phyloP scores from a whole-genome alignment of 176 grass and related monocot species.

The Oropetium thomaeum region DNA sequence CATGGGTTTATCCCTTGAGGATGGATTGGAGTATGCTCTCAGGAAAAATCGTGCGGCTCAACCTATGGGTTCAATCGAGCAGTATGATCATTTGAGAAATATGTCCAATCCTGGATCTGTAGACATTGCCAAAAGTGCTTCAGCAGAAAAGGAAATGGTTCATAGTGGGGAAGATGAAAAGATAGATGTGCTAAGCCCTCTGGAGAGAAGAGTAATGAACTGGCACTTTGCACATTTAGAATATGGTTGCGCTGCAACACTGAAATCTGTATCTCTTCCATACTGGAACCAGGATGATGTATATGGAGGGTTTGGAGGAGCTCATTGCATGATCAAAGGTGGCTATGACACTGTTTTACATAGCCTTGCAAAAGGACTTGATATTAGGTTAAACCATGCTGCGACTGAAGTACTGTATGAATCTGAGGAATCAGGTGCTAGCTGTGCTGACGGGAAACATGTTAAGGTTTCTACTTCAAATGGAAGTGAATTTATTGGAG shows the following conservation, averaged over 20 bases:
- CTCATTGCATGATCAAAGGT: slow-evolving; percentile 99
- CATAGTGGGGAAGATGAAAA: slow-evolving; percentile 38
- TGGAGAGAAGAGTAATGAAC: slow-evolving; percentile 95
- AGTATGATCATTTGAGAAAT: slow-evolving; percentile 44
- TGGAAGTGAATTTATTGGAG: slow-evolving; percentile 76
- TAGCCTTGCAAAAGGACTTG: slow-evolving; percentile 75
- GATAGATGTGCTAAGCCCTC: slow-evolving; percentile 62
- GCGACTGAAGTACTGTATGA: slow-evolving; percentile 72
- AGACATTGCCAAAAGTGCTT: slow-evolving; percentile 36
- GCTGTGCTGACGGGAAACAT: slow-evolving; percentile 32
- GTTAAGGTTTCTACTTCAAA: slow-evolving; percentile 74
- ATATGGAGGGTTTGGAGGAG: slow-evolving; percentile 95
- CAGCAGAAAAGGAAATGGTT: slow-evolving; percentile 43
- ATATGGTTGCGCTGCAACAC: slow-evolving; percentile 93
- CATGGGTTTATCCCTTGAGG: slow-evolving; percentile 77
- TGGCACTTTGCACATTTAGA: slow-evolving; percentile 99
- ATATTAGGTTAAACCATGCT: slow-evolving; percentile 73
- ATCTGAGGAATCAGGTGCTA: slow-evolving; percentile 30
- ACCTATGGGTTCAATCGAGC: slow-evolving; percentile 39
- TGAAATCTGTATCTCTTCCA: slow-evolving; percentile 92
- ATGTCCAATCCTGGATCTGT: slow-evolving; percentile 33
- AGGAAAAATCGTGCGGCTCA: slow-evolving; percentile 59
- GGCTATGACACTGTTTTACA: slow-evolving; percentile 80
- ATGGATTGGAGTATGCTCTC: slow-evolving; percentile 89
- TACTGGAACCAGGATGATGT: slow-evolving; percentile 99